These are phyloP conservation scores for Rachicladosporium sp. DNA, from an alignment of 2,329 filamentous ascomycete genomes.

Conservation along the genomic window DNA sequence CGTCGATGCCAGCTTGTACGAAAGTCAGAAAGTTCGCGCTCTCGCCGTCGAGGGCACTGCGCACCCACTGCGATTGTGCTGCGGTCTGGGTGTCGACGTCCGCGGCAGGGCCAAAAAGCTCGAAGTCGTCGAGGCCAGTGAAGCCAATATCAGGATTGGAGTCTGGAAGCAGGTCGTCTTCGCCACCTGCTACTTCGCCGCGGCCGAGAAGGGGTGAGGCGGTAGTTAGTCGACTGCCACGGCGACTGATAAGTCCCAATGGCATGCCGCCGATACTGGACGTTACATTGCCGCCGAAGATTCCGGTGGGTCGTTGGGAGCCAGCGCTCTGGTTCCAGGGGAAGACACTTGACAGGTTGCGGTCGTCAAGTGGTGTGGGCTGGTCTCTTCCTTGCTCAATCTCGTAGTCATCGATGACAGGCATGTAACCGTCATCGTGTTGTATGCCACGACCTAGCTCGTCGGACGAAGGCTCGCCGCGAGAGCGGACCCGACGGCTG, in stretches of 20 bases:
- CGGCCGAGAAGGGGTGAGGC: constrained; percentile 50
- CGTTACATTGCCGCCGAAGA: constrained; percentile 23
- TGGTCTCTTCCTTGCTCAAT: constrained; percentile 61
- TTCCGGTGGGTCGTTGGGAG: constrained; percentile 30
- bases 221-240: constrained; percentile 42
- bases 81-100: constrained; percentile 39
- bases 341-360: constrained; percentile 45
- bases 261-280: constrained; percentile 16
- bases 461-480: constrained; percentile 18
- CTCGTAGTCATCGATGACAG: constrained; percentile 19
- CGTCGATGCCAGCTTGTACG: constrained; percentile 36
- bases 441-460: constrained; percentile 5
- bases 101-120: constrained; percentile 33
- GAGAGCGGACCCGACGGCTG: constrained; percentile 18
- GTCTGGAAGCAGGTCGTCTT: constrained; percentile 10
- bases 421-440: constrained; percentile 8
- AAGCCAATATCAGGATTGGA: constrained; percentile 9
- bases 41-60: constrained; percentile 44
- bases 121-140: constrained; percentile 27
- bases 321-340: constrained; percentile 48
- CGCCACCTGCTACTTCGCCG: constrained; percentile 7
- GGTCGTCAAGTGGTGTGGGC: constrained; percentile 51
- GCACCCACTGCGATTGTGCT: constrained; percentile 35
- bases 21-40: constrained; percentile 52
- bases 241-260: constrained; percentile 26